A percentile compares a stretch with the other conserved stretches of the same genome.
phyloP scores from a whole-genome alignment of 805 yeast species.

The Limtongia smithiae region DNA sequence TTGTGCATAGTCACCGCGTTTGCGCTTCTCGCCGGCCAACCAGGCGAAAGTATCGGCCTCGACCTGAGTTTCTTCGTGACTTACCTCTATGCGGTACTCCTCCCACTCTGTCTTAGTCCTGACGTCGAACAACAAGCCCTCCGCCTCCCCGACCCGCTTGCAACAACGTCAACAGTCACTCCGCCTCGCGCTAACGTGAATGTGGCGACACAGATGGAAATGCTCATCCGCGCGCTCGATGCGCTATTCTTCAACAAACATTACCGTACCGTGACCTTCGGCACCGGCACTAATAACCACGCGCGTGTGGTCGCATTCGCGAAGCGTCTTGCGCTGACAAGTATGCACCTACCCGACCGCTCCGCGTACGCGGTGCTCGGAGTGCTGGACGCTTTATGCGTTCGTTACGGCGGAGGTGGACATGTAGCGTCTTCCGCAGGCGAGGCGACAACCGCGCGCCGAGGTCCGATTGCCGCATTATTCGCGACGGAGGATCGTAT shows the following conservation, averaged over 20 bases:
- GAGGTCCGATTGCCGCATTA: constrained; percentile 58
- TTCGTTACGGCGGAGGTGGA: constrained; percentile 50
- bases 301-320: constrained; percentile 69
- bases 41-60: constrained; percentile 65
- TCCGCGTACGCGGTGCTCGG: constrained; percentile 73
- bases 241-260: constrained; percentile 69
- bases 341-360: constrained; percentile 81
- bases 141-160: constrained; percentile 74
- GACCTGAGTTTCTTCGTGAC: constrained; percentile 80
- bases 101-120: constrained; percentile 68
- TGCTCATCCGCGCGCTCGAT: constrained; percentile 73
- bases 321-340: constrained; percentile 66
- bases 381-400: constrained; percentile 71
- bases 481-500: constrained; percentile 87
- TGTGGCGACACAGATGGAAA: constrained; percentile 83
- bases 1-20: constrained; percentile 88
- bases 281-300: constrained; percentile 25
- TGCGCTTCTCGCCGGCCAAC: constrained; percentile 73
- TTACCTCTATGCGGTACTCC: constrained; percentile 64
- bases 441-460: constrained; percentile 4
- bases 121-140: constrained; percentile 81
- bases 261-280: constrained; percentile 23
- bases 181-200: constrained; percentile 53
- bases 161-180: neutral
- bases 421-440: constrained; percentile 3